Base-by-base conservation (phyloP, 352 stramenopile genomes). In the Phytophthora pini region DNA sequence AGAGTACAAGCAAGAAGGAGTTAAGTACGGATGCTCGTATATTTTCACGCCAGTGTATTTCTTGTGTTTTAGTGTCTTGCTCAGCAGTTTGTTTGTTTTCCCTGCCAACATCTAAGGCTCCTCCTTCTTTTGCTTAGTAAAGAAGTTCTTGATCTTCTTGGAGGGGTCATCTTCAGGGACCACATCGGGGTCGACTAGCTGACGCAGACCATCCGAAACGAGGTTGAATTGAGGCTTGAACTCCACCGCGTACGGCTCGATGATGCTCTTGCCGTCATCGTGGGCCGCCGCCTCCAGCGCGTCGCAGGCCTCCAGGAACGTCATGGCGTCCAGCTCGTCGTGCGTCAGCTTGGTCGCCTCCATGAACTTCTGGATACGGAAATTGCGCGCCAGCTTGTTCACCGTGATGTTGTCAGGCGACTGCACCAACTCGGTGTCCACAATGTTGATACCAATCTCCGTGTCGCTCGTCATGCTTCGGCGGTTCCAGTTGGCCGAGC, bases 401-500 rank as follows among this genome's bases (percentile, higher is more conserved):
- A 85, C 78, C 10, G 61, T 75, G 43, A 87, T 77, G 13, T 68
- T 68, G 32, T 79, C 68, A 15, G 50, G 67, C 27, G 67, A 70
- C 56, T 65, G 44, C 22, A 65, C 55, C 50, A 65, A 55, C 45
- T 77, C 67, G 41, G 71, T 69, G 43, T 87, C 79, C 7, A 90
- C 63, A 24, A 90, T 62, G 48, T 75, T 79, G 20, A 79, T 73
- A 15, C 62, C 79, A 36, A 91, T 84, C 61, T 91, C 80, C 40
- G 76, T 75, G 62, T 90, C 82, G 17, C 69, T 83, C 39, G 80
- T 88, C 64, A 92, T 87, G 54, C 84, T 96, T 29, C 93, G 86
- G 48, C 96, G 87, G 63, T 98, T 98, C 70, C 96, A 97, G 76
- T 98, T 98, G 43, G 88, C 80, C 26, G 87, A 97, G 12, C 92